Conservation (phyloP, 345 rosid species). For the Salix udensis region DNA sequence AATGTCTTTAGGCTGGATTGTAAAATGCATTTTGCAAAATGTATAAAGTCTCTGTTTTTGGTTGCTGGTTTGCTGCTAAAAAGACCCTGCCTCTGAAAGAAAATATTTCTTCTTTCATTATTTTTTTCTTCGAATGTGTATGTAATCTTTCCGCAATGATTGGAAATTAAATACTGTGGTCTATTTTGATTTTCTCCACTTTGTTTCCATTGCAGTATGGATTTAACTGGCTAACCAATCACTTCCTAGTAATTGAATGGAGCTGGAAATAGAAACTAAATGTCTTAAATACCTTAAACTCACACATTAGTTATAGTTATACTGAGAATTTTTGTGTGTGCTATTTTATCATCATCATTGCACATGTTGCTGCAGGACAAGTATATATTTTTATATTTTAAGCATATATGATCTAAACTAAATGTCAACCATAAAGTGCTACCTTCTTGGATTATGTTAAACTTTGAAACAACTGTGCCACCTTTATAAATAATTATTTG, state of each 20-base stretch:
- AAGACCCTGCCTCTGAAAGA: background rate
- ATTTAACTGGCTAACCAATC: background rate
- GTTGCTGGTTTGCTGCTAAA: background rate
- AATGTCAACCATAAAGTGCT: background rate
- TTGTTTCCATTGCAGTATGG: background rate
- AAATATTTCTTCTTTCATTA: background rate
- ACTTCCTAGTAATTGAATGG: background rate
- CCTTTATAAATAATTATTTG: background rate
- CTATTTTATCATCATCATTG: background rate
- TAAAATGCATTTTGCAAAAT: background rate
- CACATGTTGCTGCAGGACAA: background rate
- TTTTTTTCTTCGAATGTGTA: background rate
- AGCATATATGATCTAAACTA: background rate
- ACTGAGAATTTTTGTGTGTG: background rate
- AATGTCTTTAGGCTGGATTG: constrained; percentile 15
- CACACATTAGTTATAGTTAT: background rate
- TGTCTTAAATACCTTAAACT: background rate
- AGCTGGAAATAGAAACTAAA: background rate
- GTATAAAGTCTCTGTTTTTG: background rate
- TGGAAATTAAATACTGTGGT: background rate
- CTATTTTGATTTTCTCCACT: background rate
- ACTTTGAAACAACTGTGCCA: background rate
- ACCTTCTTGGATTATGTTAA: background rate
- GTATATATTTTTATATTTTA: background rate
- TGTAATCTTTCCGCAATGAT: background rate